Evolutionary conservation across 2,329 filamentous ascomycete genomes (phyloP), one percentile per base, ranked within the genome.

Genomic region (Pseudopithomyces chartarum): DNA sequence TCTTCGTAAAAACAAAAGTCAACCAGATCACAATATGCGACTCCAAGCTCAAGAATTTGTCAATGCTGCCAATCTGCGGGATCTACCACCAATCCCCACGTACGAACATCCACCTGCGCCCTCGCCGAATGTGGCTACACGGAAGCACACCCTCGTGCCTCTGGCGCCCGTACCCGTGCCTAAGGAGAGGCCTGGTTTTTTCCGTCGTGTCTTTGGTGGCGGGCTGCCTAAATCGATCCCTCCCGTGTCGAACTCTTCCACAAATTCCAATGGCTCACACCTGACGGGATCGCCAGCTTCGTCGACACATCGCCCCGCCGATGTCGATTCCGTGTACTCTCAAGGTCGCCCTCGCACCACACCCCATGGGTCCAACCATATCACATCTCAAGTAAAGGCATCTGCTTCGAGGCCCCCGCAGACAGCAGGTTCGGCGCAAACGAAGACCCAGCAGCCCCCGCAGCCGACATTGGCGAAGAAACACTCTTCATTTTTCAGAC

Each of bases 401-500:
- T 45, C 43, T 17, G n/a, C 62, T 26, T 64, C 70, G 7, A 70
- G 62, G 53, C 53, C 58, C 17, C 71, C 73, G 15, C 68, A 71
- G 46, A 66, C 66, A 12, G 63, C 67, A 38, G 56, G 46, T 7
- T 64, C 66, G n/a, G 52, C 60, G 43, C 61, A 67, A 29, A 64
- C 58, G 29, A 65, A 69, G 23, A 56, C 53, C 26, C 69, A 67
- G 53, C 66, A 62, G 43, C 62, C 62, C 23, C 59, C 62, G 46
- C 68, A 65, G 48, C 67, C 63, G 22, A 68, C 70, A 3, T 79
- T 97, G 50, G 90, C 91, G 67, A 97, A 97, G 81, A 97, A 97
- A 76, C 86, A 91, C 3, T 96, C 94, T 1, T 94, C 92, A 0
- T 98, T 99, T 79, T 98, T 98, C 79, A 86, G 95, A 60, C 85